phyloP scores from a whole-genome alignment of 78 protist genomes.

The Tieghemostelium lacteum region DNA sequence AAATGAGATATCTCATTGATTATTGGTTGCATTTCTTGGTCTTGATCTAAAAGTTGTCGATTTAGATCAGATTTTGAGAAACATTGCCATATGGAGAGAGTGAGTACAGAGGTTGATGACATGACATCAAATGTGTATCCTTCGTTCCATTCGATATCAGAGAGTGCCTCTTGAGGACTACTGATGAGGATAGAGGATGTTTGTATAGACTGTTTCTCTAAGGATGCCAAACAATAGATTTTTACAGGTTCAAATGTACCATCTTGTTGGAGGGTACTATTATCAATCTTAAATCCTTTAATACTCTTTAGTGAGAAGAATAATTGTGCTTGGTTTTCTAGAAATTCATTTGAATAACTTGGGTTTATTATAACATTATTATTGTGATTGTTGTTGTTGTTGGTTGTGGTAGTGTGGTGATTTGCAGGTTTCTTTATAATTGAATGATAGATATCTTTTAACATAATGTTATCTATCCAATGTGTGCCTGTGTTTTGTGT shows the following conservation, averaged over 20 bases:
- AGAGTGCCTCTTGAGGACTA: neutral
- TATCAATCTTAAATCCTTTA: slow-evolving; percentile 40
- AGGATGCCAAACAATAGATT: slow-evolving; percentile 59
- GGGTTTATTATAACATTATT: too few species aligned
- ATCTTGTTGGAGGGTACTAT: too few species aligned
- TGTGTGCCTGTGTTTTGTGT: too few species aligned
- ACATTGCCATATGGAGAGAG: slow-evolving; percentile 67
- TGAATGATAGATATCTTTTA: too few species aligned
- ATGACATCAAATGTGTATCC: slow-evolving; percentile 78
- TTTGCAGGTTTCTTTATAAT: too few species aligned
- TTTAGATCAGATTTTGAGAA: neutral
- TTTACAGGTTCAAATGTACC: slow-evolving; percentile 12
- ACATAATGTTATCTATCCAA: too few species aligned
- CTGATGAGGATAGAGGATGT: slow-evolving; percentile 23
- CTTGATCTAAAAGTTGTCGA: too few species aligned
- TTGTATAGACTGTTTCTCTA: slow-evolving; percentile 68
- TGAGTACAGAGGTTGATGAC: slow-evolving; percentile 32
- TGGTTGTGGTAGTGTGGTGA: too few species aligned
- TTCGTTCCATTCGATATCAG: slow-evolving; percentile 71
- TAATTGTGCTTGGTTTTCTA: slow-evolving; percentile 57
- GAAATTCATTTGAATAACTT: neutral
- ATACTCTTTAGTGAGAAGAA: slow-evolving; percentile 65
- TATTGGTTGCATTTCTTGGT: too few species aligned
- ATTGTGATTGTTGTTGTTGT: too few species aligned
- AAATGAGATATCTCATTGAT: too few species aligned